These are phyloP conservation scores for Hyphochytrium catenoides DNA, from an alignment of 352 stramenopile species.

Conservation along the genomic window DNA sequence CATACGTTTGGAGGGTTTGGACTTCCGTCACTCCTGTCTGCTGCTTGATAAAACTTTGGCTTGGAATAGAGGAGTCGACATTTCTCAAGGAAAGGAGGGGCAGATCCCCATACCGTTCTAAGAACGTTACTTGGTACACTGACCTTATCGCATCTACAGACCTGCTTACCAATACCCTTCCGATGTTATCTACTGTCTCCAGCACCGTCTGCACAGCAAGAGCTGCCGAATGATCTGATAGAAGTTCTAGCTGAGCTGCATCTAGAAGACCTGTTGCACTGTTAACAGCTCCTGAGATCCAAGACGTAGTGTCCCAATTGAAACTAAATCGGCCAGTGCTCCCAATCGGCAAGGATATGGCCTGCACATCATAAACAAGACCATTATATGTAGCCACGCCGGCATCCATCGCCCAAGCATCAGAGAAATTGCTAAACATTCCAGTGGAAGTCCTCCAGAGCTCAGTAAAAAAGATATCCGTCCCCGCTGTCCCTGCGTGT, in stretches of 20 bases:
- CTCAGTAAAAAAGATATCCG: constrained; percentile 87
- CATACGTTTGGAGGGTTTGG: constrained; percentile 71
- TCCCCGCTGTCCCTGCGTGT: constrained; percentile 66
- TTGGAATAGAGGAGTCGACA: too few species aligned
- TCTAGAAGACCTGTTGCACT: too few species aligned
- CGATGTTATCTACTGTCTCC: constrained; percentile 9
- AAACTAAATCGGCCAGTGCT: too few species aligned
- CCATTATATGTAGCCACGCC: constrained; percentile 72
- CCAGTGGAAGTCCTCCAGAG: constrained; percentile 50
- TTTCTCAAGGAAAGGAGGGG: neutral
- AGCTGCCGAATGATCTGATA: constrained; percentile 11
- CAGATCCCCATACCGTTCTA: constrained; percentile 5
- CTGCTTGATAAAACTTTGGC: constrained; percentile 24
- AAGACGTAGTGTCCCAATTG: too few species aligned
- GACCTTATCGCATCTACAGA: too few species aligned
- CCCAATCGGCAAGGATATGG: too few species aligned
- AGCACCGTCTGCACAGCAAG: constrained; percentile 12
- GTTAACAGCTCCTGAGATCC: too few species aligned
- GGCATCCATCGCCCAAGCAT: constrained; percentile 68
- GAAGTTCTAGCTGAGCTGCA: too few species aligned
- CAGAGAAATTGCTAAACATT: constrained; percentile 53
- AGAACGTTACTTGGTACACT: constrained; percentile 6
- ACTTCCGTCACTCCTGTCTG: constrained; percentile 75
- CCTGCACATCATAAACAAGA: constrained; percentile 67
- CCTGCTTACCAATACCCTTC: constrained; percentile 7